phyloP scores from a whole-genome alignment of 441 rosid genomes.

The Iberis amara region DNA sequence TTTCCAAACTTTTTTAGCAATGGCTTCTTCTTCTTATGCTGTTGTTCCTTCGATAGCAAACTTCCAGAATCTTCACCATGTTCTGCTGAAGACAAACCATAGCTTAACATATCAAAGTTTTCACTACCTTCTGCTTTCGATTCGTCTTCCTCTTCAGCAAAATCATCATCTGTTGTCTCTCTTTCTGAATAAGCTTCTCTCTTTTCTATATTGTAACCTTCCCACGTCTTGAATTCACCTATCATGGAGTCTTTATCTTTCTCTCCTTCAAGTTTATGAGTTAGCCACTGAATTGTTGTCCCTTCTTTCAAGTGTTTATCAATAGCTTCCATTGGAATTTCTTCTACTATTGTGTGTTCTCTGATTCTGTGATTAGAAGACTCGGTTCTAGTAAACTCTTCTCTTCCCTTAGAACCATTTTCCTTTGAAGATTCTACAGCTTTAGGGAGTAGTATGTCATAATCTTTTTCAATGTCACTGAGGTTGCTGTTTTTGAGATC shows the following conservation, averaged over 20 bases:
- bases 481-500: constrained; percentile 31
- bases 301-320: constrained; percentile 31
- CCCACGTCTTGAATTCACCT: constrained; percentile 73
- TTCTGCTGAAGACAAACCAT: constrained; percentile 50
- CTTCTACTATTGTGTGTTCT: constrained; percentile 31
- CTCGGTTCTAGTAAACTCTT: constrained; percentile 49
- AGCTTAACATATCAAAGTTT: constrained; percentile 49
- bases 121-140: constrained; percentile 57
- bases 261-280: constrained; percentile 30
- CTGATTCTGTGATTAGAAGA: constrained; percentile 29
- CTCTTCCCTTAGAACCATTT: constrained; percentile 52
- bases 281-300: constrained; percentile 17
- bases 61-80: constrained; percentile 41
- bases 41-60: constrained; percentile 56
- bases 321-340: constrained; percentile 37
- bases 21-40: constrained; percentile 81
- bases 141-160: constrained; percentile 63
- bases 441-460: constrained; percentile 66
- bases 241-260: constrained; percentile 46
- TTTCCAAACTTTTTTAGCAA: constrained; percentile 76
- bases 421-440: constrained; percentile 69
- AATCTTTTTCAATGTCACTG: constrained; percentile 60
- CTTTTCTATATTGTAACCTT: constrained; percentile 80
- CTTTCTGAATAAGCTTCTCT: constrained; percentile 75
- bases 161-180: constrained; percentile 54